Evolutionary conservation across 345 rosid species (phyloP), one percentile per base, ranked within the genome.

Genomic region (Ailanthus altissimus): DNA sequence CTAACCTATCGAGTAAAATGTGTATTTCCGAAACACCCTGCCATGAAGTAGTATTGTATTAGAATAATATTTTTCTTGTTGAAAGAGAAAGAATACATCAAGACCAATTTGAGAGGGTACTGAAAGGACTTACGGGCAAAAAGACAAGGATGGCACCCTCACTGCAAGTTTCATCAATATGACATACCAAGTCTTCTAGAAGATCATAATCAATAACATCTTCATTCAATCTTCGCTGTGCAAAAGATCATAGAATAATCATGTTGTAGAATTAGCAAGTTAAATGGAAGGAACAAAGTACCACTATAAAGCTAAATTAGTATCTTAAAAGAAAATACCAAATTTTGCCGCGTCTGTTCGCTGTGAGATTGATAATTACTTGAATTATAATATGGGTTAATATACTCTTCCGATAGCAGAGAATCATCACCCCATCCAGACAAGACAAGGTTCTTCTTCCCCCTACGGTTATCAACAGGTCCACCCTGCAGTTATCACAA

Each of bases 341-440:
- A 84, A 82, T 94, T 92, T 80, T 85, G 78, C 72, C 75, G 91
- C 26, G 95, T 92, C 79, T 85, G 93, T 69, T 91, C 92, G 32
- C 87, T 84, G 79, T 87, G 89, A 74, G 90, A 85, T 79, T 88
- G 80, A 79, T 92, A 94, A 77, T 58, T 74, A 76, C 83, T 86
- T 47, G 95, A 81, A 77, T 62, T 73, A 75, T 87, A 94, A 83
- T 84, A 84, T 43, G 97, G 94, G 82, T 94, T 94, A 64, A 89
- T 74, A 85, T 25, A 42, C 63, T 89, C 95, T 81, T 91, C 97
- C n/a, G 85, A 81, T 73, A 93, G 92, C 86, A 89, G 68, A 73
- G 92, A 93, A 67, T 93, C 95, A 69, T 93, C 97, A 10, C 97
- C 97, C 98, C 98, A 93, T 57, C 82, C 91, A 78, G 98, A 92